Base-by-base conservation (phyloP, 192 early-diverging fungal species). In the Chytriomyces sp. region DNA sequence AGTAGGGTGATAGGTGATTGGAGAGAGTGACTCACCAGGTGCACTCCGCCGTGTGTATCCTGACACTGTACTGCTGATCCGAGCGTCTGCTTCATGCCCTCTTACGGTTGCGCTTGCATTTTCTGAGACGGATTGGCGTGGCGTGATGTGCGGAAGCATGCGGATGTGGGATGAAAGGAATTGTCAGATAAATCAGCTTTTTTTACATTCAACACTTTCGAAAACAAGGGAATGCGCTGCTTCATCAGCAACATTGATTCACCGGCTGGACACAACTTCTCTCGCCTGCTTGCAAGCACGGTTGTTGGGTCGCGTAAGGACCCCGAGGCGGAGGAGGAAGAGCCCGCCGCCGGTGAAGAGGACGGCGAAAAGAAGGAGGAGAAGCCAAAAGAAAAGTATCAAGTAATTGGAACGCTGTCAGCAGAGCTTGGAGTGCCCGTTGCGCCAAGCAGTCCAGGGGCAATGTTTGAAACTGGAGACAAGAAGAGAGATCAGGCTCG, bases 231-330 rank as follows among this genome's bases (percentile, higher is more conserved):
- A n/a, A 73, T 78, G 76, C 78, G 78, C 60, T 86, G 84, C 35
- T 90, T 90, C 67, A 72, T 90, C 16, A 82, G 82, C 8, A 81
- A 85, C 69, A 72, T 90, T 28, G 89, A 90, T 74, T 82, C 76
- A 6, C 80, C 87, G n/a, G 61, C 86, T 35, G 88, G 86, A 16
- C 85, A 89, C 76, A 86, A 85, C 72, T 61, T 90, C 28, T 82
- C 86, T 8, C 80, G 85, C 43, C 72, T 84, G 24, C 76, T 90
- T 50, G 76, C 86, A 13, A 16, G 43, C 7, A 87, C 87, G n/a
- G 45, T 72, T 44, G 82, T 89, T 18, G 86, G 85, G 13, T 84
- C 82, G 7, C 74, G 85, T 4, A 73, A 78, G 11, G 80, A 81
- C 23, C 82, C 81, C 18, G 86, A 86, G 59, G 57, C 67, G 23